Conservation (phyloP, 805 yeast species). For the Trichomonascus vanleenenianus region DNA sequence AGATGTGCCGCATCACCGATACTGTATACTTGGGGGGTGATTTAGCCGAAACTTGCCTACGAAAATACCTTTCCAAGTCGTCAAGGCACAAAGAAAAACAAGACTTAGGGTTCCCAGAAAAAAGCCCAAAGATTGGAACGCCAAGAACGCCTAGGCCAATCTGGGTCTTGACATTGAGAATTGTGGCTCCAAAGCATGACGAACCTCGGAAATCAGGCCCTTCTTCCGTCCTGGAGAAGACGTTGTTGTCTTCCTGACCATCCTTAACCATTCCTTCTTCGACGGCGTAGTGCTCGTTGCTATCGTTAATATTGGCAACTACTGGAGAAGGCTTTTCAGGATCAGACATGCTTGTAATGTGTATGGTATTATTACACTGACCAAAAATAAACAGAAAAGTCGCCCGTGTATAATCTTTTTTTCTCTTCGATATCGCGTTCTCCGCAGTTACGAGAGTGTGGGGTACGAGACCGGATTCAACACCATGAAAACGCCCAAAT, state of each 20-base stretch:
- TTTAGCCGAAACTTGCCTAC: constrained; percentile 2
- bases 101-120: constrained; percentile 6
- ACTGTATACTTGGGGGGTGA: constrained; percentile 6
- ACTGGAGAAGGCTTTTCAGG: no score
- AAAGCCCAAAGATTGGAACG: constrained; percentile 3
- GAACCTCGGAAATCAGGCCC: constrained; percentile 8
- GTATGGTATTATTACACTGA: no score
- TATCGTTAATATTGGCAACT: not conserved
- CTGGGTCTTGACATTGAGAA: constrained; percentile 4
- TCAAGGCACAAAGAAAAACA: not conserved
- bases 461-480: no score
- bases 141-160: constrained; percentile 8
- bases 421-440: no score
- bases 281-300: not conserved
- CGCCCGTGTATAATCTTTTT: no score
- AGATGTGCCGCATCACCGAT: constrained; percentile 4
- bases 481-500: no score
- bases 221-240: not conserved
- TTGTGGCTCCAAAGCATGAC: constrained; percentile 5
- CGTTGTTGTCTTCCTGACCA: not conserved
- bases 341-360: no score
- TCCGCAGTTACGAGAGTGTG: no score
- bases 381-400: no score
- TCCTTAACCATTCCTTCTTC: not conserved
- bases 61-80: constrained; percentile 4